A percentile compares a stretch with the other conserved stretches of the same genome.
Conservation (phyloP, 2,329 filamentous ascomycete species). For the Cercospora sp. region DNA sequence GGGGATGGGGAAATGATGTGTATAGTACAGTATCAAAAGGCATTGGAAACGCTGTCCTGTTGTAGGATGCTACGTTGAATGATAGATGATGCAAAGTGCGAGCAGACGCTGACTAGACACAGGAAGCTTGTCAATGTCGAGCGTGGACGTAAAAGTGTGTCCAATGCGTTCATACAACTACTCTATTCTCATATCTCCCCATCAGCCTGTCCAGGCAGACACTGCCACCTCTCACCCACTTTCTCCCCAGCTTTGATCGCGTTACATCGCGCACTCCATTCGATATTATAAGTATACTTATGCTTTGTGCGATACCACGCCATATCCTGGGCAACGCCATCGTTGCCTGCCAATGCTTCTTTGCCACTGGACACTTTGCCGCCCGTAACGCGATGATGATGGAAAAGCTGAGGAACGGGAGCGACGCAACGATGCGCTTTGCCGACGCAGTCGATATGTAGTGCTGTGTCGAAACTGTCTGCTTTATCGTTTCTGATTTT, state of each 20-base stretch:
- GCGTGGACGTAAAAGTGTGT: neutral
- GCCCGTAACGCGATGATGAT: conserved; percentile 21
- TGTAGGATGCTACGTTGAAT: neutral
- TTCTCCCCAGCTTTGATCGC: conserved; percentile 15
- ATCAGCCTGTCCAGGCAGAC: conserved; percentile 10
- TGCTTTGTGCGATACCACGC: conserved; percentile 19
- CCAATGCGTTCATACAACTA: neutral
- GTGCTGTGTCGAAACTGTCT: conserved; percentile 17
- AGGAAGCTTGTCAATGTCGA: neutral
- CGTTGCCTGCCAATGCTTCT: neutral
- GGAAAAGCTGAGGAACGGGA: conserved; percentile 20
- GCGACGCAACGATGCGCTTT: conserved; percentile 18
- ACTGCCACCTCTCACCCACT: conserved; percentile 15
- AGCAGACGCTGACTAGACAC: neutral
- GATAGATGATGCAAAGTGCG: neutral
- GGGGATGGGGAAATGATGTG: neutral
- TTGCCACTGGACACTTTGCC: conserved; percentile 1
- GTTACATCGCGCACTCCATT: conserved; percentile 23
- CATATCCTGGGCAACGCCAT: conserved; percentile 13
- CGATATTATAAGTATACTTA: conserved; percentile 21
- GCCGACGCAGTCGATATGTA: conserved; percentile 20
- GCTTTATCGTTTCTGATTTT: conserved; percentile 7
- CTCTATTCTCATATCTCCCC: neutral
- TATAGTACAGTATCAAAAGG: neutral
- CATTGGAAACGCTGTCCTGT: neutral